Base-by-base conservation (phyloP, 345 rosid species). In the Dipteronia dyeriana region DNA sequence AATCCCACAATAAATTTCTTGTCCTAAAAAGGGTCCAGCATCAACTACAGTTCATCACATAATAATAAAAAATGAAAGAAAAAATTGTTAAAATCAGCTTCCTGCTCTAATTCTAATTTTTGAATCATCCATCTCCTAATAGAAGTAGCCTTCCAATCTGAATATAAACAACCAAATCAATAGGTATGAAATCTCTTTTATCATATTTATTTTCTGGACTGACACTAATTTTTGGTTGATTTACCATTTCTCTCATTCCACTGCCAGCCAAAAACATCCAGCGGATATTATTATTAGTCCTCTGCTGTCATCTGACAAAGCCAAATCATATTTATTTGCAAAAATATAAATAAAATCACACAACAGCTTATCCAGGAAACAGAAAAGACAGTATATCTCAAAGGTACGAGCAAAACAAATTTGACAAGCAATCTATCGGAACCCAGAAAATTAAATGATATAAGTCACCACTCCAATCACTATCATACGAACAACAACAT, bases 361-460 rank as follows among this genome's bases (percentile, higher is more conserved):
- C 5, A 34, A 34, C 38, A 0, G 6, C 54, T 38, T 10, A 57
- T 39, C 34, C 1, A 57, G 34, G 51, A 38, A 57, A 56, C 64
- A 56, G 2, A 56, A 56, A 1, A 39, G 45, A 20, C 2, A 56
- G 23, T 60, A 60, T 49, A 38, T 20, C 6, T 31, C 12, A 3
- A 39, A 4, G 49, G 19, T 54, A 4, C 60, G 16, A 60, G 23
- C 23, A 41, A 43, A 34, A 9, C 47, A 34, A 38, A 54, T 31
- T 56, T 45, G 57, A 74, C 57, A 74, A 45, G 60, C 12, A 45
- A 74, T 45, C 68, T 16, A 45, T 14, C 26, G n/a, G 61, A 26
- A 45, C 60, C 45, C n/a, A 5, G 31, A 74, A 70, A 13, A 14
- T 16, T 51, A 26, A 26, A 62, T 14, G 43, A 60, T 9, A 12